Conservation (phyloP, 2,329 filamentous ascomycete genomes). For the Clonostachys sp. region DNA sequence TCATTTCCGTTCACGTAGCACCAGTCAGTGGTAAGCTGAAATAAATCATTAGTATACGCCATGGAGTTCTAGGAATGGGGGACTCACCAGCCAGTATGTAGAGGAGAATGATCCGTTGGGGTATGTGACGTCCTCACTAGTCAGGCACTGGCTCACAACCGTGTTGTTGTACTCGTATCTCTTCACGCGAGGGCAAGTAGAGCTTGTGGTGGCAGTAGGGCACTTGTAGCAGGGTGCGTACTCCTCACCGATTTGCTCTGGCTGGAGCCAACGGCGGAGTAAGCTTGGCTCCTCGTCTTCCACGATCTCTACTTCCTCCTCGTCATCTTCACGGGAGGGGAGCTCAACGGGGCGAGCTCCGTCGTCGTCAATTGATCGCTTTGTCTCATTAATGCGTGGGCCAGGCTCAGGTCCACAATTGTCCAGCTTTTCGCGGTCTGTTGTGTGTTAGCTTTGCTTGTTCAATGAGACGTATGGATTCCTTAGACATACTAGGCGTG, state of each 20-base stretch:
- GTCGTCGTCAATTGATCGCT: neutral
- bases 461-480: neutral
- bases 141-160: slow-evolving; percentile 2
- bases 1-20: slow-evolving; percentile 3
- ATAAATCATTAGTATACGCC: neutral
- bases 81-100: slow-evolving; percentile 2
- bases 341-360: neutral
- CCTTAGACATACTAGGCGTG: neutral
- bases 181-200: slow-evolving; percentile 65
- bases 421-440: neutral
- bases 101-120: neutral
- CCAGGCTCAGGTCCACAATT: neutral
- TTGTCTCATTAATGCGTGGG: neutral
- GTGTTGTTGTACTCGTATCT: slow-evolving; percentile 5
- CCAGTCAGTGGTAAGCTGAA: slow-evolving; percentile 4
- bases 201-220: slow-evolving; percentile 58
- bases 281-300: neutral
- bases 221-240: slow-evolving; percentile 1
- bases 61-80: neutral
- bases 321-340: neutral
- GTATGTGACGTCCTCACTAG: neutral
- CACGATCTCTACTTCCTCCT: neutral
- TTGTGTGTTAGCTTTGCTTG: neutral
- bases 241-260: slow-evolving; percentile 3
- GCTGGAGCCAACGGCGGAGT: slow-evolving; percentile 2